phyloP scores from a whole-genome alignment of 768 basidiomycete genomes.

The Lactarius vividus region DNA sequence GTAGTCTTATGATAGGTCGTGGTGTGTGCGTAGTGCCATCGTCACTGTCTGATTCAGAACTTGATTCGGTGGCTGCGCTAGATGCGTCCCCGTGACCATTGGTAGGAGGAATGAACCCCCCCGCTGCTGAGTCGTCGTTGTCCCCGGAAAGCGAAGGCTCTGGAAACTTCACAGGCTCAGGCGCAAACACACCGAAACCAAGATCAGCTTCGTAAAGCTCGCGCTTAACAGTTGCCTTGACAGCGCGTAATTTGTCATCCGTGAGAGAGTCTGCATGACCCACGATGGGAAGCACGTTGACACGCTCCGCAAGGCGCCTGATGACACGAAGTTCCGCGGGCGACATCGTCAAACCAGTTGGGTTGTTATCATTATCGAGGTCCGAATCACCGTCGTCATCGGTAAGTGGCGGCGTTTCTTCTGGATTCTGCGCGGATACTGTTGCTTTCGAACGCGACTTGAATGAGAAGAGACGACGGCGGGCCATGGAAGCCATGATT shows the following conservation, averaged over 20 bases:
- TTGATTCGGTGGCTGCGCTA: slow-evolving; percentile 30
- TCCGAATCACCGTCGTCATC: slow-evolving; percentile 44
- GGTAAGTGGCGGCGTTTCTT: slow-evolving; percentile 49
- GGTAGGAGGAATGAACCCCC: slow-evolving; percentile 21
- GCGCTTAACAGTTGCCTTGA: slow-evolving; percentile 70
- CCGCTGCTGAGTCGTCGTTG: slow-evolving; percentile 6
- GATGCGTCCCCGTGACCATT: slow-evolving; percentile 33
- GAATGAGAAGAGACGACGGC: slow-evolving; percentile 49
- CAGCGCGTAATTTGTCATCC: slow-evolving; percentile 64
- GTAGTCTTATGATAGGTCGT: slow-evolving; percentile 76
- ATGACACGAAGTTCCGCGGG: slow-evolving; percentile 79
- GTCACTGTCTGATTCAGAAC: slow-evolving; percentile 44
- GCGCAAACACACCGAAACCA: slow-evolving; percentile 74
- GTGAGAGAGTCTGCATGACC: slow-evolving; percentile 81
- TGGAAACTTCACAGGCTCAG: slow-evolving; percentile 35
- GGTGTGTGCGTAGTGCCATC: slow-evolving; percentile 56
- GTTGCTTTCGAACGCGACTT: slow-evolving; percentile 68
- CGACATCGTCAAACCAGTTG: slow-evolving; percentile 60
- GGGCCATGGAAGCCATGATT: slow-evolving; percentile 54
- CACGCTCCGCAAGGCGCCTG: slow-evolving; percentile 65
- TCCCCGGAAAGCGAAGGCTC: slow-evolving; percentile 18
- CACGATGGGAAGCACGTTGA: slow-evolving; percentile 80
- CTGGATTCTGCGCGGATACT: slow-evolving; percentile 50
- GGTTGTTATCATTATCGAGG: slow-evolving; percentile 49
- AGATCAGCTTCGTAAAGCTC: slow-evolving; percentile 66